Conservation (phyloP, 2,329 filamentous ascomycete genomes). For the Lojkania enalia region DNA sequence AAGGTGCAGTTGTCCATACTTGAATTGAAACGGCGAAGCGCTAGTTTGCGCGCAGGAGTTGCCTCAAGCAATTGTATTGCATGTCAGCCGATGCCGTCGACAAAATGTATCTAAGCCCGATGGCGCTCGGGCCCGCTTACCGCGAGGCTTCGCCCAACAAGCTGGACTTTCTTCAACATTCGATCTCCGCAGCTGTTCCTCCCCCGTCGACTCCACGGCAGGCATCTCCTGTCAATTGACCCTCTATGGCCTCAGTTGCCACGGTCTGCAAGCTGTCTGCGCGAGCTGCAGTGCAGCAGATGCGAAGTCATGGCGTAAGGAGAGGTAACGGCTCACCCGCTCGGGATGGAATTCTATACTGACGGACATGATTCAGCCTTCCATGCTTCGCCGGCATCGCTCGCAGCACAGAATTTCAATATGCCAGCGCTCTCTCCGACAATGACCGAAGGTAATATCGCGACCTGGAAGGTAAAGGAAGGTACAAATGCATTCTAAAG, state of each 20-base stretch:
- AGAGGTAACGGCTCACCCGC: constrained; percentile 57
- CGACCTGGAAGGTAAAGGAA: constrained; percentile 83
- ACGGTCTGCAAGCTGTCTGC: constrained; percentile 66
- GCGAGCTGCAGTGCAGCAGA: constrained; percentile 60
- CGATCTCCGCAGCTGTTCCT: constrained; percentile 10
- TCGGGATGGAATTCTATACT: constrained; percentile 20
- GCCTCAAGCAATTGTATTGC: too few species aligned
- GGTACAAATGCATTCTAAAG: too few species aligned
- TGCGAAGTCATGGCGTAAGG: constrained; percentile 56
- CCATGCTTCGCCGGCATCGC: constrained; percentile 62
- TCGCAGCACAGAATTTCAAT: constrained; percentile 82
- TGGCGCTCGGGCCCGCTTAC: background rate
- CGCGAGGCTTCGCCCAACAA: constrained; percentile 33
- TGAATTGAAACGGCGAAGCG: background rate
- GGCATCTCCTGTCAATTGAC: constrained; percentile 27
- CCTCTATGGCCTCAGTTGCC: constrained; percentile 66
- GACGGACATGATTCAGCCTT: constrained; percentile 57
- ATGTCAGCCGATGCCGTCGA: background rate
- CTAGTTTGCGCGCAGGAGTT: constrained; percentile 2
- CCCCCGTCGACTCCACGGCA: constrained; percentile 17
- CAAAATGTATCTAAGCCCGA: constrained; percentile 7
- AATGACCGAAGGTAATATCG: constrained; percentile 92
- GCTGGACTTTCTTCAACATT: constrained; percentile 29
- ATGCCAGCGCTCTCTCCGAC: constrained; percentile 92
- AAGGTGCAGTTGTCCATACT: background rate